These are phyloP conservation scores for Podaxis mareebaensis DNA, from an alignment of 768 basidiomycete genomes.

Conservation along the genomic window DNA sequence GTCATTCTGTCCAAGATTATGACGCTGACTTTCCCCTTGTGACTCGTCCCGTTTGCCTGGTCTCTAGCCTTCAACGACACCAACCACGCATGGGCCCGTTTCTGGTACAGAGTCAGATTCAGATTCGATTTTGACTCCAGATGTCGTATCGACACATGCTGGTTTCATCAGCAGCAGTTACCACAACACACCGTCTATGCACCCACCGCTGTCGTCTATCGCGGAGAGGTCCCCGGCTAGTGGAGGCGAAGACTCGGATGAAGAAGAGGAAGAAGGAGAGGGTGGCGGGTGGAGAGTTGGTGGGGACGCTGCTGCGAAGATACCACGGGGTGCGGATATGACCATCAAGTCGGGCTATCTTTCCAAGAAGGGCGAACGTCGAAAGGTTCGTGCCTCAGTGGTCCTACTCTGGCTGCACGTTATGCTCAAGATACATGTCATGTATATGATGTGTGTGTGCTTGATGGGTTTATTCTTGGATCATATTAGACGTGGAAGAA, in stretches of 20 bases:
- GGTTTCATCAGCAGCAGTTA: slow-evolving; percentile 1
- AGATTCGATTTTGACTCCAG: slow-evolving; percentile 66
- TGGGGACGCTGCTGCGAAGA: slow-evolving; percentile 18
- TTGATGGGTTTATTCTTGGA: slow-evolving; percentile 1
- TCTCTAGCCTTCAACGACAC: background rate
- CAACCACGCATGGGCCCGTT: slow-evolving; percentile 30
- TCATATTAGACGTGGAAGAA: slow-evolving; percentile 92
- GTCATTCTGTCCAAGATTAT: too few species aligned
- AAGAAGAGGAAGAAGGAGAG: slow-evolving; percentile 59
- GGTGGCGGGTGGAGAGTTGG: slow-evolving; percentile 59
- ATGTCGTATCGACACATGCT: slow-evolving; percentile 31
- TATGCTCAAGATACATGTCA: background rate
- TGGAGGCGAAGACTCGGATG: slow-evolving; percentile 71
- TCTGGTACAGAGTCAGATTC: slow-evolving; percentile 89
- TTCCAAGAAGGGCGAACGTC: slow-evolving; percentile 95
- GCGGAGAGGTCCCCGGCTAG: slow-evolving; percentile 71
- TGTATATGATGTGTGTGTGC: slow-evolving; percentile 1
- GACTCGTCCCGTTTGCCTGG: slow-evolving; percentile 9
- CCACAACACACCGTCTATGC: slow-evolving; percentile 28
- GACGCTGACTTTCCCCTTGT: too few species aligned
- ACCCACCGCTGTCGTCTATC: slow-evolving; percentile 70
- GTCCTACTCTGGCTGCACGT: slow-evolving; percentile 3
- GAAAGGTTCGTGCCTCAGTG: slow-evolving; percentile 68
- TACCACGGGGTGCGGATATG: slow-evolving; percentile 59
- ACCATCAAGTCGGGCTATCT: slow-evolving; percentile 92